Evolutionary conservation across 805 yeast species (phyloP), one percentile per base, ranked within the genome.

Genomic region (Ogataea henricii): DNA sequence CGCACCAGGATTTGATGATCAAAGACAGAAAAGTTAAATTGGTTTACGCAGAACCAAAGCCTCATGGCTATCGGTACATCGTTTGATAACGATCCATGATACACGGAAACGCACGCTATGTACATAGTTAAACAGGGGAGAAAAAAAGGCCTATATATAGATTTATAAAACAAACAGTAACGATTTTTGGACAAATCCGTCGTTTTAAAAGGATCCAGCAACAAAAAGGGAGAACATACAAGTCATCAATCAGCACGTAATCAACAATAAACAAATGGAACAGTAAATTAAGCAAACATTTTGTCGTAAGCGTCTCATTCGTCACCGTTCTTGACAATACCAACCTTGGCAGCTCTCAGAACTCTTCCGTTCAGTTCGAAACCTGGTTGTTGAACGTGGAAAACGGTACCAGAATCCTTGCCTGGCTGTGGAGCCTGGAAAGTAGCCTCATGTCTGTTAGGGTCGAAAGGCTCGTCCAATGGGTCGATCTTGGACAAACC

Each of bases 291-390:
- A 29, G 6, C 6, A 23, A n/a, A 38, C 13, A 38, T 22, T 25
- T 23, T 40, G 7, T 13, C 23, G 4, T 26, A 10, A 40, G 5
- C n/a, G 5, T 3, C 20, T 47, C 51, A 43, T 59, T 66, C 66
- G 34, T 72, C 74, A 12, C 61, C 59, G 46, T 69, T 80, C 72
- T 86, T 88, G 56, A 90, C 97, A 62, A 90, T 81, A 59, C 97
- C 97, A 56, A 90, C 97, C 77, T 90, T 90, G 49, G 97, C 96
- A 26, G 97, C 96, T 72, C 97, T 82, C 65, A 90, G 77, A 27
- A 90, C 96, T 66, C 97, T 81, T 59, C 85, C 82, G 72, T 89
- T 89, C 62, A 89, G 77, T 50, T 85, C 82, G 73, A 84, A 90
- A 36, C 97, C 97, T 20, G 85, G 78, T 71, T 87, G 96, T 72